Conservation (phyloP, 176 grass and related monocot species). For the Zoysia pacifica region DNA sequence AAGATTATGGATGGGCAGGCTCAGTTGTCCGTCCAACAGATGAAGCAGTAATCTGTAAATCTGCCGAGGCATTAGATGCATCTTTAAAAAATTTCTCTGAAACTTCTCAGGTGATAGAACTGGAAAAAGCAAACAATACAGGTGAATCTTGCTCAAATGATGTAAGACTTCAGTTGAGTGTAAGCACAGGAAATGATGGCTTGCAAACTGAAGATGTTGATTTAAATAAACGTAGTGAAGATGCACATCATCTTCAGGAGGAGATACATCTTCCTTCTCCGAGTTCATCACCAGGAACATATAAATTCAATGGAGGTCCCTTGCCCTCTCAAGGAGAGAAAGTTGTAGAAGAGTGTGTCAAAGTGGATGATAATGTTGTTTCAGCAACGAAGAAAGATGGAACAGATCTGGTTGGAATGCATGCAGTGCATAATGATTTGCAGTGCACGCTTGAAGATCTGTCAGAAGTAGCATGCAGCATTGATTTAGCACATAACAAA, state of each 20-base stretch:
- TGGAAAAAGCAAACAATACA: conserved; percentile 18
- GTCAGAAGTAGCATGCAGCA: conserved; percentile 58
- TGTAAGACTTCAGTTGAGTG: conserved; percentile 43
- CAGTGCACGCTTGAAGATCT: conserved; percentile 53
- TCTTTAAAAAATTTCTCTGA: conserved; percentile 34
- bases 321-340: conserved; percentile 34
- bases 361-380: conserved; percentile 37
- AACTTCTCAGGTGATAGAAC: conserved; percentile 32
- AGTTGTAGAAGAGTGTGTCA: conserved; percentile 32
- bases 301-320: conserved; percentile 41
- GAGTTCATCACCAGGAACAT: conserved; percentile 31
- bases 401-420: conserved; percentile 4
- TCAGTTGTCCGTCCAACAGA: conserved; percentile 35
- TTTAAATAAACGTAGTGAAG: conserved; percentile 47
- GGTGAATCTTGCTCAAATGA: conserved; percentile 31
- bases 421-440: conserved; percentile 40
- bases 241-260: conserved; percentile 30
- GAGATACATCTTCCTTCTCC: conserved; percentile 29
- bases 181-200: conserved; percentile 34
- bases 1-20: conserved; percentile 49
- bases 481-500: conserved; percentile 45
- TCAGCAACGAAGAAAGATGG: conserved; percentile 22
- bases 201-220: conserved; percentile 18
- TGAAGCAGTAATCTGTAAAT: conserved; percentile 26
- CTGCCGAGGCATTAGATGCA: conserved; percentile 40